phyloP scores from a whole-genome alignment of 2,329 filamentous ascomycete genomes.

The Cytospora schulzeri region DNA sequence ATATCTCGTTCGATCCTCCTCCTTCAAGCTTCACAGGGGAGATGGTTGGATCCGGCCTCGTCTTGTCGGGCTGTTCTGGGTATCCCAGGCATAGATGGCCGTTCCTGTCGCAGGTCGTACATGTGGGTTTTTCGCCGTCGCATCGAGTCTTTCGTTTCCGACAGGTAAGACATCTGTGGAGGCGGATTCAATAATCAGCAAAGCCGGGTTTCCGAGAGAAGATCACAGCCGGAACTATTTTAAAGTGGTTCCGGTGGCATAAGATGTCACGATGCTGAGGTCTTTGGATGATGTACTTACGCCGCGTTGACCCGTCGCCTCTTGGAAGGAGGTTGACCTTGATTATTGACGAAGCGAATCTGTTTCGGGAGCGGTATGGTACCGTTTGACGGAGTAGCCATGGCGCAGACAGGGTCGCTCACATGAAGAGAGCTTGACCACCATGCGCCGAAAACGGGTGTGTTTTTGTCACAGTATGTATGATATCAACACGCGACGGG shows the following conservation, averaged over 20 bases:
- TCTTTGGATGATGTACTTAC: constrained; percentile 49
- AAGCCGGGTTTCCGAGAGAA: background rate
- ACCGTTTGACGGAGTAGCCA: constrained; percentile 50
- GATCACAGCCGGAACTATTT: background rate
- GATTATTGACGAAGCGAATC: constrained; percentile 80
- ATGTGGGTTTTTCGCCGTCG: constrained; percentile 71
- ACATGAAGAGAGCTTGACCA: constrained; percentile 14
- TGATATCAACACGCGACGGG: constrained; percentile 3
- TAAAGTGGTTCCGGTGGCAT: background rate
- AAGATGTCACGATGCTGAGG: constrained; percentile 2
- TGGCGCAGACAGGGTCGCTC: constrained; percentile 35
- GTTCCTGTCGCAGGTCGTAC: constrained; percentile 73
- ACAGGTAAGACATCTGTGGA: constrained; percentile 68
- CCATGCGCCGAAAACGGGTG: background rate
- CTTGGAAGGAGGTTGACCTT: constrained; percentile 79
- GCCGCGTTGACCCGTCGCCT: constrained; percentile 77
- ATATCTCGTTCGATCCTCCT: constrained; percentile 29
- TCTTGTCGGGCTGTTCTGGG: constrained; percentile 54
- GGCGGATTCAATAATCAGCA: constrained; percentile 11
- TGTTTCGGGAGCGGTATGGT: constrained; percentile 53
- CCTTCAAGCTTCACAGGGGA: constrained; percentile 29
- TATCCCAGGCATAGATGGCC: constrained; percentile 72
- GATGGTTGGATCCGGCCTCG: constrained; percentile 35
- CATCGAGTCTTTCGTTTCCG: constrained; percentile 76
- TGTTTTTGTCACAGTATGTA: constrained; percentile 2